These are phyloP conservation scores for Venturiaceae sp. DNA, from an alignment of 2,329 filamentous ascomycete genomes.

Conservation along the genomic window DNA sequence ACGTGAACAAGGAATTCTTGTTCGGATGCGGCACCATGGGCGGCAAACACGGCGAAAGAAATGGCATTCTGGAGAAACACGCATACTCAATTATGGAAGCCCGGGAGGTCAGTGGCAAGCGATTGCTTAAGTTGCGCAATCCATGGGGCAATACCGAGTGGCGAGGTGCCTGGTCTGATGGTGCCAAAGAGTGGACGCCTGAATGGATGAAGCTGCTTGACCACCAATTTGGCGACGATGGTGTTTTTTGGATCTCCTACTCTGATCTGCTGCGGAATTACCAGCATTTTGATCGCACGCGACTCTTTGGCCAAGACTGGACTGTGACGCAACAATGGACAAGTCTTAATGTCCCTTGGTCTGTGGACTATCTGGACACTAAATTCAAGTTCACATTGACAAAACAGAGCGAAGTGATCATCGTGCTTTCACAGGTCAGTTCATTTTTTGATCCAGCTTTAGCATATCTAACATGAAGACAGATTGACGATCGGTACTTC, in stretches of 20 bases:
- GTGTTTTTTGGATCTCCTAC: slow-evolving; percentile 54
- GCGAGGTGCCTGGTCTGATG: slow-evolving; percentile 74
- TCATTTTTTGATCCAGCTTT: background rate
- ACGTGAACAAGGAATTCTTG: slow-evolving; percentile 71
- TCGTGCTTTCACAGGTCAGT: slow-evolving; percentile 43
- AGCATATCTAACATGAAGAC: background rate
- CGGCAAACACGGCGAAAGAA: slow-evolving; percentile 49
- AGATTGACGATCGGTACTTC: slow-evolving; percentile 51
- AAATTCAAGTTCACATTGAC: slow-evolving; percentile 47
- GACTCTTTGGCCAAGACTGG: slow-evolving; percentile 52
- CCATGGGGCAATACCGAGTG: slow-evolving; percentile 77
- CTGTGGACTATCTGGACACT: slow-evolving; percentile 50
- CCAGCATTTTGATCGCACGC: slow-evolving; percentile 50
- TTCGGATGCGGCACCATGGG: slow-evolving; percentile 63
- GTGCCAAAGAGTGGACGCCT: slow-evolving; percentile 74
- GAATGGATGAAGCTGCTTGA: slow-evolving; percentile 65
- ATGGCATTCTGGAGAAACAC: slow-evolving; percentile 36
- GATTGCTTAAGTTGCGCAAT: slow-evolving; percentile 57
- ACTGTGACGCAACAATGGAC: slow-evolving; percentile 53
- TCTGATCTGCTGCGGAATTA: slow-evolving; percentile 48
- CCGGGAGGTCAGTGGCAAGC: slow-evolving; percentile 50
- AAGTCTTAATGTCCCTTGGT: slow-evolving; percentile 49
- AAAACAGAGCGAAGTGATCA: slow-evolving; percentile 43
- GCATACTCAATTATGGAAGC: slow-evolving; percentile 51
- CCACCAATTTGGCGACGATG: slow-evolving; percentile 70